Base-by-base conservation (phyloP, 2,329 filamentous ascomycete genomes). In the Akanthomyces muscarius region DNA sequence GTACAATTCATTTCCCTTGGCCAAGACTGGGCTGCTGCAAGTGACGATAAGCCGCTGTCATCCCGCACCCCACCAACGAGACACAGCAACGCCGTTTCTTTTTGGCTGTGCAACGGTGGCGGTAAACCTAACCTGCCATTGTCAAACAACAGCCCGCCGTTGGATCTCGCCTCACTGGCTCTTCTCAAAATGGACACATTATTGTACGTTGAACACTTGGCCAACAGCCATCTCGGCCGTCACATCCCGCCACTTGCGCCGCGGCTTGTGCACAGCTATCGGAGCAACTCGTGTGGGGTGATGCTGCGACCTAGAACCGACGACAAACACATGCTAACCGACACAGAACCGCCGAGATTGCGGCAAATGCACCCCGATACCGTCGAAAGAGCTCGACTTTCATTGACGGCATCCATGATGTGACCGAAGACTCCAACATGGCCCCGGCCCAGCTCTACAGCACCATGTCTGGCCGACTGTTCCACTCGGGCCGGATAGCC, bases 401-500 rank as follows among this genome's bases (percentile, higher is more conserved):
- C 75, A 93, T 97, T 71, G 95, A 98, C 81, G 94, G 91, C 68
- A 97, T 98, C 71, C 94, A 98, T 77, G 94, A 98, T 80, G 83
- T 96, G 61, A 87, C 91, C 10, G 89, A 93, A 73, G 92, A 92
- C 70, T 78, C 80, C 66, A 81, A 94, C 69, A 86, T 96, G 85
- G 95, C 95, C 5, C 95, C 95, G 36, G 95, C 95, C 68, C 95
- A 99, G 79, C 84, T 99, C 52, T 99, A 99, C 80, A 97, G 92
- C 75, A 99, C 95, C 60, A 96, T 98, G 84, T 98, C 94, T 54
- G 95, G 95, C 55, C 87, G 95, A 48, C 86, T 99, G 36, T 99
- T 99, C 75, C 95, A 99, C 76, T 97, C 95, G 25, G 95, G 95
- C 54, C 88, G 94, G 63, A 99, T 99, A 73, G 94, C 94, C 54